Evolutionary conservation across 345 rosid species (phyloP).

Genomic region (Citrus inodora): DNA sequence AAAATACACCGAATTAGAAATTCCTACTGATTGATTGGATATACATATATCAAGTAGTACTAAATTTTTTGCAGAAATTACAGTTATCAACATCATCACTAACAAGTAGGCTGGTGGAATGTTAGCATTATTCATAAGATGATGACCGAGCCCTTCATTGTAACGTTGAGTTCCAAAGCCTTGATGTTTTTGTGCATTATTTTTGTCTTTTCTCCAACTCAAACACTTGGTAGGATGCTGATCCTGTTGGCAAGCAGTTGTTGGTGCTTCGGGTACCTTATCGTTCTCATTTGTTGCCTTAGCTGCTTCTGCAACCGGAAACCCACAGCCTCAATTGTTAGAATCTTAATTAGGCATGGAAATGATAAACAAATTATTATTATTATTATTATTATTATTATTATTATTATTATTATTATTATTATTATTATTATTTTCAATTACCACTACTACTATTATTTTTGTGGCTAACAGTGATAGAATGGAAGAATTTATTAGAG

Average conservation of each 20-base stretch:
- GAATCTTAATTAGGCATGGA: too few relatives aligned
- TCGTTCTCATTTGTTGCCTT: constrained; percentile 18
- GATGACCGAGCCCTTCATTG: neutral
- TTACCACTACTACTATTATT: too few relatives aligned
- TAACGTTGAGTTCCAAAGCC: neutral
- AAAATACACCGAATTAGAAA: neutral
- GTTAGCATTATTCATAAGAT: neutral
- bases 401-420: too few relatives aligned
- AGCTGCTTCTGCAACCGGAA: constrained; percentile 30
- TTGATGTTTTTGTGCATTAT: constrained; percentile 4
- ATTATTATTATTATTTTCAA: too few relatives aligned
- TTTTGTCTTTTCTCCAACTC: neutral
- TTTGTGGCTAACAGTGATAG: too few relatives aligned
- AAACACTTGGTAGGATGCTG: constrained; percentile 11
- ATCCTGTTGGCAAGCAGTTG: too few relatives aligned
- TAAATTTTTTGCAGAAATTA: too few relatives aligned
- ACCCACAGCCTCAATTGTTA: neutral
- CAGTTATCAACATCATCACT: neutral
- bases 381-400: too few relatives aligned
- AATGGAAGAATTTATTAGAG: too few relatives aligned
- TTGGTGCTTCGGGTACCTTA: neutral
- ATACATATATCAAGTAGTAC: neutral
- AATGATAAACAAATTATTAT: too few relatives aligned
- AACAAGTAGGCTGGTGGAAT: constrained; percentile 14
- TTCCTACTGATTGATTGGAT: neutral